Percentiles rank a stretch among this genome's conserved stretches.
These are phyloP conservation scores for Fusarium nanum DNA, from an alignment of 2,329 filamentous ascomycete species.

Conservation along the genomic window DNA sequence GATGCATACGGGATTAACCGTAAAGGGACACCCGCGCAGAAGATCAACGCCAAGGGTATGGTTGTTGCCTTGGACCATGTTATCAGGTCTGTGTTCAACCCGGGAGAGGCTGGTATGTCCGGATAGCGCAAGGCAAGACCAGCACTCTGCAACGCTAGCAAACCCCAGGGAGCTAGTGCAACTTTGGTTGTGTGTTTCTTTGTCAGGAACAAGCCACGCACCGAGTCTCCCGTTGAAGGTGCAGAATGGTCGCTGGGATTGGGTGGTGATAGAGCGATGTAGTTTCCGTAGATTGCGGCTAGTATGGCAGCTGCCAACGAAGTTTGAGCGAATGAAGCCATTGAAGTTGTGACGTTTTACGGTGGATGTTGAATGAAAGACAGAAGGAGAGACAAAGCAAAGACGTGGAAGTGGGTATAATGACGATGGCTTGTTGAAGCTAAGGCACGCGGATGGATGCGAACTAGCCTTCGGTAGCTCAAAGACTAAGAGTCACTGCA, in stretches of 20 bases:
- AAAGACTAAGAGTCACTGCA: background rate
- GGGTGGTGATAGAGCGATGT: slow-evolving; percentile 49
- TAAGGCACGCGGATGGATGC: background rate
- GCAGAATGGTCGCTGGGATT: slow-evolving; percentile 40
- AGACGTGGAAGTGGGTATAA: background rate
- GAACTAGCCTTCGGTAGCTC: background rate
- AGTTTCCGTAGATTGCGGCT: slow-evolving; percentile 48
- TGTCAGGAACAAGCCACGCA: slow-evolving; percentile 46
- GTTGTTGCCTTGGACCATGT: slow-evolving; percentile 53
- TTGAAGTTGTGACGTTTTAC: background rate
- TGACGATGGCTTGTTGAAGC: slow-evolving; percentile 1
- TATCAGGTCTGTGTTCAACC: slow-evolving; percentile 48
- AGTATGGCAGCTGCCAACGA: slow-evolving; percentile 43
- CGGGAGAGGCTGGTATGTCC: slow-evolving; percentile 37
- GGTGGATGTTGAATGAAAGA: background rate
- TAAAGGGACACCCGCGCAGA: slow-evolving; percentile 49
- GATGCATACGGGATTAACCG: slow-evolving; percentile 55
- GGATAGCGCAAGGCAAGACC: slow-evolving; percentile 37
- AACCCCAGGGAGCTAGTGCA: slow-evolving; percentile 39
- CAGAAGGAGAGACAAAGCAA: background rate
- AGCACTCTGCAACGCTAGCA: slow-evolving; percentile 40
- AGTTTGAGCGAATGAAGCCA: slow-evolving; percentile 30
- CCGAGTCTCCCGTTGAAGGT: slow-evolving; percentile 35
- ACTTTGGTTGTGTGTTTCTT: slow-evolving; percentile 41
- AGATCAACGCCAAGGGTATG: slow-evolving; percentile 50